phyloP scores from a whole-genome alignment of 129 eudicot species.

The Rutidosis leptorrhynchoides region DNA sequence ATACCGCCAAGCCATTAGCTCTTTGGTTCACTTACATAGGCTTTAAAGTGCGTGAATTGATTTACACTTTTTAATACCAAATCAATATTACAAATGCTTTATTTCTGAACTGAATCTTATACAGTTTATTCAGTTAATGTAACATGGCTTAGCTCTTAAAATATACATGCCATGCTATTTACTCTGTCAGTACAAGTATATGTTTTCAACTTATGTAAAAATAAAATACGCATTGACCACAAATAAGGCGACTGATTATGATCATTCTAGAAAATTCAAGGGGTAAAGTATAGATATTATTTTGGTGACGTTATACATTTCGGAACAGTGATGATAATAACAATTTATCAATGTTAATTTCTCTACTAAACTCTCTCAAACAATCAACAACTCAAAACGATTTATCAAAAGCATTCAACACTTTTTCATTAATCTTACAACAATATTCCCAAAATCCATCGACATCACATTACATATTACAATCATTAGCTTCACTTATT shows the following conservation, averaged over 20 bases:
- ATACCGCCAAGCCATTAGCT: too few relatives aligned
- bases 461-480: slow-evolving; percentile 30
- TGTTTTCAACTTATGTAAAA: not conserved
- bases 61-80: too few relatives aligned
- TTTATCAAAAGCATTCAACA: slow-evolving; percentile 41
- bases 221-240: too few relatives aligned
- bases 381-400: slow-evolving; percentile 43
- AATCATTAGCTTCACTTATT: slow-evolving; percentile 45
- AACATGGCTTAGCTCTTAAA: too few relatives aligned
- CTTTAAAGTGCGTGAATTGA: too few relatives aligned
- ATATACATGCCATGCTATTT: not conserved
- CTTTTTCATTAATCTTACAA: slow-evolving; percentile 36
- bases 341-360: slow-evolving; percentile 35
- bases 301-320: not conserved
- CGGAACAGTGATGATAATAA: not conserved
- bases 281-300: too few relatives aligned
- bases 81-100: too few relatives aligned
- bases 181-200: not conserved
- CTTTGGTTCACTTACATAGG: too few relatives aligned
- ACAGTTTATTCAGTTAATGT: too few relatives aligned
- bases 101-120: too few relatives aligned
- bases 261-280: too few relatives aligned
- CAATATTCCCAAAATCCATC: slow-evolving; percentile 18
- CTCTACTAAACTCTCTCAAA: slow-evolving; percentile 40
- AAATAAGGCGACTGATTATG: too few relatives aligned